Evolutionary conservation across 805 yeast genomes (phyloP), one percentile per base, ranked within the genome.

Genomic region (Pichia scutulata): DNA sequence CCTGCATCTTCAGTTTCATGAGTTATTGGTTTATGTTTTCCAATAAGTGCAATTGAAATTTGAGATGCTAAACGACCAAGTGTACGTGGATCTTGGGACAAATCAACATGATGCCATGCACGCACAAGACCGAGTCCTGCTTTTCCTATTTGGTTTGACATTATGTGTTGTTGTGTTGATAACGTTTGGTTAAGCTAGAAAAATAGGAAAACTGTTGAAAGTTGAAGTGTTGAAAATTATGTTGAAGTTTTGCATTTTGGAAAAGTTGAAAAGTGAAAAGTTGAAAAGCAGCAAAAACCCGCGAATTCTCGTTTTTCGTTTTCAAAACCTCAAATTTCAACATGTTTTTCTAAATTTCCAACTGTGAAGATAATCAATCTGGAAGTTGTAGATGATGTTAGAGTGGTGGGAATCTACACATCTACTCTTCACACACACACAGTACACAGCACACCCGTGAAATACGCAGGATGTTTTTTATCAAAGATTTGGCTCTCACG

Each of bases 31-130:
- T 93, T 93, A 71, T 93, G 97, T 67, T 93, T 93, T n/a, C 99
- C 99, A 70, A 87, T 89, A 41, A 93, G 75, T 0, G 93, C 82
- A 28, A 81, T 74, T 24, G 99, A 97, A 50, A 93, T 89, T 51
- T 83, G 76, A 1, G 96, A 75, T 4, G 99, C 98, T 51, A 93
- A 68, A 64, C 98, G 84, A 64, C 99, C 99, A 44, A 93, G 69
- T 0, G 97, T 83, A 61, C 99, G 79, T 37, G 74, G 70, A 49
- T 93, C 99, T 45, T 80, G 75, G 14, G 95, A 87, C 36, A 89
- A 77, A 65, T 95, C 98, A 36, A 93, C 86, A 64, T 90, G 96
- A 65, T 92, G 98, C 99, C 99, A 93, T 41, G 84, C 75, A 57
- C 96, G 77, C 41, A 96, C 84, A 57, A 86, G 81, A 3, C 67